Evolutionary conservation across 108 stramenopile species (phyloP).

Genomic region (Pseudonitzschia multiseries): DNA sequence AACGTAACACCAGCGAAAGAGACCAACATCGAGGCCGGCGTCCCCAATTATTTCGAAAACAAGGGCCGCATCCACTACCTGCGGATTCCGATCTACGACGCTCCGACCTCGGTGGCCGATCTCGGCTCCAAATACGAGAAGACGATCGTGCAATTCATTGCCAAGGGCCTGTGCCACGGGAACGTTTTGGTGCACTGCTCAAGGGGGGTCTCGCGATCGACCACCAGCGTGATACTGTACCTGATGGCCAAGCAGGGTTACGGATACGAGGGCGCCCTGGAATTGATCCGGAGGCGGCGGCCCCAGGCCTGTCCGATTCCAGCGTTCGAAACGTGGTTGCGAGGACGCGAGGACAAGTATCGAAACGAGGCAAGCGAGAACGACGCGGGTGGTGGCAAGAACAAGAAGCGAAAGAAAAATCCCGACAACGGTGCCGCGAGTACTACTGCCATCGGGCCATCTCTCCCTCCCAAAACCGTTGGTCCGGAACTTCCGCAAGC

Average conservation of each 20-base stretch:
- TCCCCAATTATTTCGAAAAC: constrained; percentile 77
- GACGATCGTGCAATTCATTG: constrained; percentile 57
- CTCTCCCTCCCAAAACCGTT: constrained; percentile 1
- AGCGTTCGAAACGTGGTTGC: constrained; percentile 58
- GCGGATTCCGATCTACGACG: constrained; percentile 72
- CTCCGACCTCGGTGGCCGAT: constrained; percentile 49
- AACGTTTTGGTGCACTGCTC: constrained; percentile 79
- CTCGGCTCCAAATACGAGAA: constrained; percentile 40
- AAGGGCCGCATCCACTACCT: constrained; percentile 40
- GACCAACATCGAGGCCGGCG: constrained; percentile 61
- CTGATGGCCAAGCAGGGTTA: constrained; percentile 57
- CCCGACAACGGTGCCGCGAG: background rate
- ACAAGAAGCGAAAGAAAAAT: constrained; percentile 19
- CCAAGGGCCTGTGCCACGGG: constrained; percentile 70
- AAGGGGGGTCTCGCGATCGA: constrained; percentile 64
- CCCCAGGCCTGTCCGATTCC: constrained; percentile 66
- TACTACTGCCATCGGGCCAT: background rate
- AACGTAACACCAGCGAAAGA: constrained; percentile 79
- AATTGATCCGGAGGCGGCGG: constrained; percentile 50
- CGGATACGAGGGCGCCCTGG: constrained; percentile 48
- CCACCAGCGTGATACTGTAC: constrained; percentile 63
- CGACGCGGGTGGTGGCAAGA: background rate
- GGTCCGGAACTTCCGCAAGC: background rate
- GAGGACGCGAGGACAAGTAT: constrained; percentile 35
- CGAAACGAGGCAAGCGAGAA: background rate